Base-by-base conservation (phyloP, 2,329 filamentous ascomycete species). In the Juglanconis oblonga region DNA sequence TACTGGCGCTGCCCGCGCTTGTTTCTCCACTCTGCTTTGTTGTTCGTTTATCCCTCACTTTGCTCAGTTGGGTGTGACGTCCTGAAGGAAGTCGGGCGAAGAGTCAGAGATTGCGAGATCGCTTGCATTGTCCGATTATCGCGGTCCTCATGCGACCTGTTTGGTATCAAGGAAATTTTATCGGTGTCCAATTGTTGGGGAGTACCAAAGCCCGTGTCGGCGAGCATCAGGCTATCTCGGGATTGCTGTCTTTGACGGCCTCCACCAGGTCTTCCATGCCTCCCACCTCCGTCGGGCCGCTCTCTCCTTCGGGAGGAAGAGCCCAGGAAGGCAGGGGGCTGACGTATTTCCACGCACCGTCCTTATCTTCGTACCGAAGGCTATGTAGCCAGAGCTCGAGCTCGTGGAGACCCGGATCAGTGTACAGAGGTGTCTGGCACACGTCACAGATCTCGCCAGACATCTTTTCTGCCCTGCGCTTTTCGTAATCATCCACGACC, bases 301-400 rank as follows among this genome's bases (percentile, higher is more conserved):
- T 84, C 69, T 83, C 78, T 1, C 89, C 91, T 13, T 81, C 76
- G 0, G 93, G 92, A 6, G 94, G 92, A 58, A 96, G 73, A 14
- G 92, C 94, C 95, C 95, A 99, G 24, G 79, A 78, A 1, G 95
- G 95, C 71, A 97, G 79, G 31, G 87, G 84, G 66, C 93, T 97
- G 69, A 88, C 85, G 73, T 97, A 98, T 56, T 87, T 87, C 95
- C 95, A 99, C 56, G 81, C 81, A 4, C 93, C 94, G 32, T 87
- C 86, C 32, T 87, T 84, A 72, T 94, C 93, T 66, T 94, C 88
- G 72, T 99, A 99, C 50, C 91, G 87, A 62, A 92, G 85, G 59
- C 94, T 96, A 77, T 99, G 95, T 63, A 99, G 81, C 83, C 94
- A 99, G 45, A 99, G 89, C 0, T 91, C 91, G 51, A 99, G 81